Base-by-base conservation (phyloP, 768 basidiomycete genomes). In the Arthromyces matolae region DNA sequence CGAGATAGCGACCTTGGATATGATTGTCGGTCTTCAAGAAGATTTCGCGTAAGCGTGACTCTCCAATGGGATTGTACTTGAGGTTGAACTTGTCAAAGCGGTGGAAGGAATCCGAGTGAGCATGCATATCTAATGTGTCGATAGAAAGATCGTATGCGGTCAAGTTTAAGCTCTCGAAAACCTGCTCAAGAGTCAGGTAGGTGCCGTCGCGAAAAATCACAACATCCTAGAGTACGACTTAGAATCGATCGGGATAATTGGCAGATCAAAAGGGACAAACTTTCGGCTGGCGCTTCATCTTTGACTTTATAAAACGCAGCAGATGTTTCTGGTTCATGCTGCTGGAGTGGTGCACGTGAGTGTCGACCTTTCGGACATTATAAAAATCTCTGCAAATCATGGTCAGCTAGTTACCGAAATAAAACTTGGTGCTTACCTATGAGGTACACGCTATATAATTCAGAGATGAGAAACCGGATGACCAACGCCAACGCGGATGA, bases 261-360 rank as follows among this genome's bases (percentile, higher is more conserved):
- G 20, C 42, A 29, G 16, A 28, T 13, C 27, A 45, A 14, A 35
- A 37, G 24, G 5, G 36, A 34, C 78, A 34, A 47, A 90, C 92
- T 39, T 93, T 61, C 2, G 93, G 86, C 56, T 76, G 83, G 19
- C 81, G 83, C 69, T 93, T 93, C 92, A 96, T 94, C 64, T 95
- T 95, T n/a, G 86, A 83, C 66, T 99, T 99, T 73, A 99, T 97
- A 70, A 99, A 98, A 8, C 96, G 91, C 10, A 99, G 72, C 16
- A 99, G 71, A 70, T 99, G 96, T 66, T 99, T 99, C 67, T 99
- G 96, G 64, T 99, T 99, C 94, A 98, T 97, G 68, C 91, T 90
- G 51, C 94, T 96, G 3, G 95, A 95, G 64, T 98, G 92, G 60
- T 99, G 96, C 23, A 99, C 91, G 66, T 99, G 96, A 7, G 96